Evolutionary conservation across 768 basidiomycete species (phyloP), one percentile per base, ranked within the genome.

Genomic region (Lactarius trivialis): DNA sequence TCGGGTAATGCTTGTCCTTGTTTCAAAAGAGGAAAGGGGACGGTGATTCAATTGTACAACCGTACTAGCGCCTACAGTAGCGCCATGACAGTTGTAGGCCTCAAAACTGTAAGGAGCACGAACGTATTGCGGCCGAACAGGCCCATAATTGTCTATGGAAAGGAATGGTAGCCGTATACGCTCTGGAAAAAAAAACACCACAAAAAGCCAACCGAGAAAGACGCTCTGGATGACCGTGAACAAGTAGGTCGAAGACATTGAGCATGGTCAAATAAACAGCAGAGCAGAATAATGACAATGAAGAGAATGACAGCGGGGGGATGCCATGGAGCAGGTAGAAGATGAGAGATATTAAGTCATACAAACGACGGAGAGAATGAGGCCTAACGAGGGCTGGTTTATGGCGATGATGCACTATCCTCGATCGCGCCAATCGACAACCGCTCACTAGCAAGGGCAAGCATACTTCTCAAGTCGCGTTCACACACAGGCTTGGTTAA

Each of bases 401-500:
- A 64, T 60, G 26, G 65, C 62, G 67, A 61, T 68, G 67, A 61
- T 68, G 54, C 78, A 73, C 33, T n/a, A 7, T 56, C n/a, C 30
- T 54, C 52, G 4, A 36, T 24, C 15, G 51, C 6, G n/a, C 51
- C 34, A 30, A 28, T 36, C 43, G 56, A 53, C 36, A 49, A 21
- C 36, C 78, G 77, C 63, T 77, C 78, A 37, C 75, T 74, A 2
- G 79, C 79, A 55, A 77, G 73, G 51, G 55, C 70, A 59, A 81
- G 69, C 75, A 81, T 77, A 24, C 69, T 70, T 64, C 73, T 74
- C 24, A 81, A 65, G 65, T 75, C 78, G 56, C 77, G 79, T 73
- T 90, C 88, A 26, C 80, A 73, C 2, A 91, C 90, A 0, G 91
- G 90, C 73, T 92, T 92, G 52, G 88, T 91, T 63, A 92, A 73